phyloP scores from a whole-genome alignment of 805 yeast species.

The Saccharomycopsis capsularis region DNA sequence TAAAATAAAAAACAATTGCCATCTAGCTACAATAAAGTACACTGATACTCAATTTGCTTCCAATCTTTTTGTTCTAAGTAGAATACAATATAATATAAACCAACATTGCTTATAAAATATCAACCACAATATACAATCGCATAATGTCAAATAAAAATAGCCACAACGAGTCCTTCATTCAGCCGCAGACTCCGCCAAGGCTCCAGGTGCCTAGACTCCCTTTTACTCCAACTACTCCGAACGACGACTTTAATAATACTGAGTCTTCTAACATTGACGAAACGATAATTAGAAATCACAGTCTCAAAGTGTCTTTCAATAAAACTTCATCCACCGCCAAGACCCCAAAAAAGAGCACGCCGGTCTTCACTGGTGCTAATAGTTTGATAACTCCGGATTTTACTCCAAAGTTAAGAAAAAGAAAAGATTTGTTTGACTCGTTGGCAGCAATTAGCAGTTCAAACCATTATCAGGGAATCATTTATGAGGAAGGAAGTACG shows the following conservation, averaged over 20 bases:
- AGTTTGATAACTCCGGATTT: constrained; percentile 19
- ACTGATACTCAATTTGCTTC: no score
- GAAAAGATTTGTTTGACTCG: constrained; percentile 15
- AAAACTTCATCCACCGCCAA: neutral
- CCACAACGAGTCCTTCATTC: neutral
- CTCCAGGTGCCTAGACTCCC: neutral
- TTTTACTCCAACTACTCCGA: constrained; percentile 14
- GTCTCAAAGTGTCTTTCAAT: neutral
- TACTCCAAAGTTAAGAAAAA: constrained; percentile 18
- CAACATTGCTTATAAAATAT: no score
- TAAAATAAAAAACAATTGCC: no score
- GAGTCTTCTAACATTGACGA: no score
- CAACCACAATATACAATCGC: no score
- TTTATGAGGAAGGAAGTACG: neutral
- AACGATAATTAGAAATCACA: neutral
- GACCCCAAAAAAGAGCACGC: neutral
- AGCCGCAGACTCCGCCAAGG: neutral
- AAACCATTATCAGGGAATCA: neutral
- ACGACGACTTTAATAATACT: neutral
- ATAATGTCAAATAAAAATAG: no score
- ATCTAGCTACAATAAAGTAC: no score
- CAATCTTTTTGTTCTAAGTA: no score
- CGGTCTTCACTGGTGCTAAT: neutral
- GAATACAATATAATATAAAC: no score
- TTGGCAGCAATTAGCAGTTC: neutral